Evolutionary conservation across 345 rosid species (phyloP), one percentile per base, ranked within the genome.

Genomic region (Excoecaria cochinchinensis): DNA sequence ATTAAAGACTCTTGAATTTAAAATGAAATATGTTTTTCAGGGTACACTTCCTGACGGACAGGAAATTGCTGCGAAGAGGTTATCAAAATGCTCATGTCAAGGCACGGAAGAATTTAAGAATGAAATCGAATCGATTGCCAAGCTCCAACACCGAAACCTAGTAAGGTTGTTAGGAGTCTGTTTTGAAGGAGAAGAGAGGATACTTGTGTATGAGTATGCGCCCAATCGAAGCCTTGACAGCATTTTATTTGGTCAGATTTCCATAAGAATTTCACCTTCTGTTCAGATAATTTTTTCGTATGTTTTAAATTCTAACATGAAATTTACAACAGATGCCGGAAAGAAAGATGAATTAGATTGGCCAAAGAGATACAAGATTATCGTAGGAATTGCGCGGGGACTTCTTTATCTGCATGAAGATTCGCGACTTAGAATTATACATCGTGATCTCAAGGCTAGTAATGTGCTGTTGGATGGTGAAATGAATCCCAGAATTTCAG

Each of bases 181-280:
- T 31, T 36, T 70, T n/a, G 74, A 70, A 70, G 25, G 48, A n/a
- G 75, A 60, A 47, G 75, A 72, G 39, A 72, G 59, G 62, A 58
- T 72, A 21, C 75, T 60, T 10, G 25, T 72, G 9, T 72, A 72
- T 24, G 75, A 72, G 75, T 72, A 44, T 72, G 67, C 58, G 51
- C 75, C 75, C 22, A 72, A 72, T 22, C 59, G 47, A 59, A 72
- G 75, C 22, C 75, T 72, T 46, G 75, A 72, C 75, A 36, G 25
- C 50, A 22, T 72, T 60, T 25, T 61, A 14, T 72, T 72, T 60
- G 75, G 75, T 72, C 17, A 58, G 75, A n/a, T 12, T 31, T 19
- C 67, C 38, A 14, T 4, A 5, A 36, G 3, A 53, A 6, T 1
- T 53, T 53, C 22, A 15, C 58, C 22, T 53, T 62, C 5, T 15